Evolutionary conservation across 73 alveolate genomes (phyloP).

Genomic region (Stentor coeruleus): DNA sequence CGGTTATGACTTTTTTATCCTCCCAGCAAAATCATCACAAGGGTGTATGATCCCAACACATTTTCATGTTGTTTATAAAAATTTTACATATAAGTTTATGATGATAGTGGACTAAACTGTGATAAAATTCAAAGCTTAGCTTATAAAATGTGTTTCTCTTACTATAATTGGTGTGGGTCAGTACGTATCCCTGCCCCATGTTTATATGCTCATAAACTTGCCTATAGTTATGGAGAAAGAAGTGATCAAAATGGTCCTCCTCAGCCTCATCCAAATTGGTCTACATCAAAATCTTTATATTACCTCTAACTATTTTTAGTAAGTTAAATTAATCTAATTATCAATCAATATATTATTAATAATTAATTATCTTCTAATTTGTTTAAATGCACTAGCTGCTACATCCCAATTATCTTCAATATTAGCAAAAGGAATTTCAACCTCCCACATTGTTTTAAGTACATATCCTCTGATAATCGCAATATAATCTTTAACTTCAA

Average conservation of each 20-base stretch:
- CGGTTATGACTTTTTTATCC: conserved; percentile 87
- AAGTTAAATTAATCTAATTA: too few relatives aligned
- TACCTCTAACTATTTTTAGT: conserved; percentile 1
- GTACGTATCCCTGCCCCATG: conserved; percentile 89
- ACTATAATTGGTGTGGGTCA: conserved; percentile 91
- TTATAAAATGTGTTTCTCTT: conserved; percentile 82
- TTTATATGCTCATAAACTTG: conserved; percentile 86
- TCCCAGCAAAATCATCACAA: conserved; percentile 80
- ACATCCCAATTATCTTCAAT: not conserved
- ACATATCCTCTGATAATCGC: not conserved
- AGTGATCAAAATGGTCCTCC: conserved; percentile 19
- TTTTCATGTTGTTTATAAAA: conserved; percentile 75
- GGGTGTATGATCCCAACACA: conserved; percentile 97
- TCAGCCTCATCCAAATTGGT: conserved; percentile 20
- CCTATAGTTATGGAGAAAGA: conserved; percentile 72
- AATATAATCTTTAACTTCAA: too few relatives aligned
- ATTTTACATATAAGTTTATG: too few relatives aligned
- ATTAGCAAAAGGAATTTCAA: not conserved
- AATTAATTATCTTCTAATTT: too few relatives aligned
- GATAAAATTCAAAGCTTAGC: conserved; percentile 72
- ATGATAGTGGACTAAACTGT: conserved; percentile 56
- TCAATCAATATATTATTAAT: not conserved
- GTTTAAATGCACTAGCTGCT: not conserved
- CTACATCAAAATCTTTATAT: not conserved
- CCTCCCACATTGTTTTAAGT: not conserved